Evolutionary conservation across 83 land plant species (phyloP), one percentile per base, ranked within the genome.

Genomic region (Thuja plicata): DNA sequence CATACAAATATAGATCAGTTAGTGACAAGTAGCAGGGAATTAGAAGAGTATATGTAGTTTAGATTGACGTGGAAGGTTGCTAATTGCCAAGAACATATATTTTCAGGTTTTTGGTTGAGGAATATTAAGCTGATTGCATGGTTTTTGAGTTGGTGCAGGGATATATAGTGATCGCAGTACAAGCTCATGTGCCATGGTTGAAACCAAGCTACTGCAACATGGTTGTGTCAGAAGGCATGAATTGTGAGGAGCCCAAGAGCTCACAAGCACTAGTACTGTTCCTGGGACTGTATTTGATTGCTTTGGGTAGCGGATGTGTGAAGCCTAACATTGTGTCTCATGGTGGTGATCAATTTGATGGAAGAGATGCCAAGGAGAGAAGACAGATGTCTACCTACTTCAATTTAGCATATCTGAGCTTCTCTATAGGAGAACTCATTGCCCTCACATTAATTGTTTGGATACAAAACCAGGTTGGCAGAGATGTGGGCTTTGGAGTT

Each of bases 291-390:
- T 95, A 95, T 81, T 84, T 95, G 62, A 94, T 94, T 71, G 97
- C 97, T 45, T 32, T 95, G 66, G 97, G 97, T 1, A 95, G 97
- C 83, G 97, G 97, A 11, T 95, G 96, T 81, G 70, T 95, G 50
- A 95, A 95, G 90, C 97, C 97, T 4, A 95, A 95, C 89, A 94
- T 95, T 89, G 89, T 95, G 15, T 89, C 97, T 30, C 95, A 94
- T 83, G 97, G 97, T 15, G 97, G 94, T 17, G 96, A 96, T 62
- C 95, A 95, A 88, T 95, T 94, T 88, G 85, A 66, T 27, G 86
- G 48, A 10, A 90, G 89, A n/a, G 94, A 92, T 37, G 91, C 92
- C 10, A 89, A 88, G 81, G 95, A 93, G 76, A 89, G 93, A 76
- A 92, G 92, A 89, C 89, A 88, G 90, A 92, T 97, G 88, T 93